Evolutionary conservation across 108 stramenopile genomes (phyloP).

Genomic region (Chaetoceros tenuissimus): DNA sequence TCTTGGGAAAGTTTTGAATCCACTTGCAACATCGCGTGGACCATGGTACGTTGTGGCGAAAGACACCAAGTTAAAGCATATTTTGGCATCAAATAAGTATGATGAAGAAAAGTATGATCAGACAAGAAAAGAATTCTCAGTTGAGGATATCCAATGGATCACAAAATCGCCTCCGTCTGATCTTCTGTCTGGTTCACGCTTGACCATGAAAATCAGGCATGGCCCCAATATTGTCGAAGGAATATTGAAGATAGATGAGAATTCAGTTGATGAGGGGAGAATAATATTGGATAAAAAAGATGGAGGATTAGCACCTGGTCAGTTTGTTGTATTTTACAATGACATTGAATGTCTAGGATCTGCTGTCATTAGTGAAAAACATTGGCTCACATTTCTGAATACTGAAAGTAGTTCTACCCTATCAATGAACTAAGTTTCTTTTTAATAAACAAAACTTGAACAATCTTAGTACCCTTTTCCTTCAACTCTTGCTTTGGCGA

Average conservation of each 20-base stretch:
- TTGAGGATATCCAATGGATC: slow-evolving; percentile 88
- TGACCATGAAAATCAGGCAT: slow-evolving; percentile 86
- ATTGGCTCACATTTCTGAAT: slow-evolving; percentile 29
- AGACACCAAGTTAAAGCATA: slow-evolving; percentile 57
- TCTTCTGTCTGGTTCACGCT: slow-evolving; percentile 14
- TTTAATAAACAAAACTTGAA: no score
- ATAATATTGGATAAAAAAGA: slow-evolving; percentile 69
- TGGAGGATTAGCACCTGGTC: slow-evolving; percentile 90
- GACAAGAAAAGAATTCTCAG: slow-evolving; percentile 64
- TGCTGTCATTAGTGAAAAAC: slow-evolving; percentile 80
- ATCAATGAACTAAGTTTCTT: no score
- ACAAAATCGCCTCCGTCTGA: slow-evolving; percentile 37
- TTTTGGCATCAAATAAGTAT: slow-evolving; percentile 87
- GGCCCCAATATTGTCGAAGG: slow-evolving; percentile 77
- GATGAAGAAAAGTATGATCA: slow-evolving; percentile 56
- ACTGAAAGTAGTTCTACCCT: no score
- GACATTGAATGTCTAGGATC: slow-evolving; percentile 83
- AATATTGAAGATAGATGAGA: slow-evolving; percentile 22
- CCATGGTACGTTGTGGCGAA: slow-evolving; percentile 97
- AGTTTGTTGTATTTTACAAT: slow-evolving; percentile 92
- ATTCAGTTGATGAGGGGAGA: slow-evolving; percentile 26
- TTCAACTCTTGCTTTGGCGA: no score
- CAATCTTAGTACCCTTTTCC: no score
- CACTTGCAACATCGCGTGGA: slow-evolving; percentile 64
- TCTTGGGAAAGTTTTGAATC: slow-evolving; percentile 72